Evolutionary conservation across 768 basidiomycete species (phyloP), one percentile per base, ranked within the genome.

Genomic region (Mycena metata): DNA sequence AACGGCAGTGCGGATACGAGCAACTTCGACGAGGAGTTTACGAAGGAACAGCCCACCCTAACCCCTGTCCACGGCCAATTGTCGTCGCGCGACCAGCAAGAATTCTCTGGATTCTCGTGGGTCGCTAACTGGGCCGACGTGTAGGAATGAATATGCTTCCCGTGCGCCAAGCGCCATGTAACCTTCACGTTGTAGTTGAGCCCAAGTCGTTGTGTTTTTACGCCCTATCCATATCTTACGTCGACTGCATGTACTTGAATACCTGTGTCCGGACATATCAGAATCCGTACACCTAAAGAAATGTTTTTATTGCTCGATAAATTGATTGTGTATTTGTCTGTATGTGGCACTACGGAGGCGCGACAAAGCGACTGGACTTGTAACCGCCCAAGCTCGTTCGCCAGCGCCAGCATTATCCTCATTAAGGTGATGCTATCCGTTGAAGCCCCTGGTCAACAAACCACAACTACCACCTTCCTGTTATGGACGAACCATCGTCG

Each of bases 21-120:
- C 77, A 95, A 98, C 82, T 98, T 98, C 82, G 96, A 98, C 80
- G 91, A 96, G 77, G 98, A 98, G 78, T 99, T 99, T 79, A 99
- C 98, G 42, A 87, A 88, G 61, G 98, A 99, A 78, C 94, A 98
- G 78, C 98, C 98, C 16, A 99, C 96, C 2, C 82, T 99, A 73
- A 99, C 98, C 3, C 98, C 98, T 17, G 98, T 99, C 43, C 96
- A 99, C 75, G 95, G 94, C 17, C 96, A 97, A 70, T 79, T 99
- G 67, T 95, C 95, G 21, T 76, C 92, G 30, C 91, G 91, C 55
- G 96, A 99, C 76, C 98, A 99, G 81, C 87, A 90, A 60, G 97
- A 98, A 79, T 99, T 99, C 83, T 91, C 94, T 72, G 96, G 96
- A 19, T 98, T 98, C 85, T 97, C 96, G 69, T 98, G 96, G 95